Conservation (phyloP, 1,284 basidiomycete species). For the Stygiomarasmius scandens region DNA sequence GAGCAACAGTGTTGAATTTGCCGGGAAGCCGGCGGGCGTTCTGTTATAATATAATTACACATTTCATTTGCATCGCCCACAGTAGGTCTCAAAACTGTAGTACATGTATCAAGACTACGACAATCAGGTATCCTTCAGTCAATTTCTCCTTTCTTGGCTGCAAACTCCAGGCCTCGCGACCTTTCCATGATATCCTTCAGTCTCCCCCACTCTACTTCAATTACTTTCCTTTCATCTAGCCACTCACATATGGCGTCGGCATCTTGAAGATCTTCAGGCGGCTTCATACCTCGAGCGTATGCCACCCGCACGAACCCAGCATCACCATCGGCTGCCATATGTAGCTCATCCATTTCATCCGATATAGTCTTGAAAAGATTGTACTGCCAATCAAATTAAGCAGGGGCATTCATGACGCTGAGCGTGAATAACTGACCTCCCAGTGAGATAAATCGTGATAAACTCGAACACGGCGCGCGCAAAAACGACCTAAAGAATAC, state of each 20-base stretch:
- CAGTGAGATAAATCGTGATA: slow-evolving; percentile 83
- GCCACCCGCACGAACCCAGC: slow-evolving; percentile 56
- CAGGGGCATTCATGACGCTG: too few species aligned
- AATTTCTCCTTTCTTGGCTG: slow-evolving; percentile 49
- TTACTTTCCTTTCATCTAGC: slow-evolving; percentile 72
- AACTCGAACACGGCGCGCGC: slow-evolving; percentile 65
- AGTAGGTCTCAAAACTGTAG: too few species aligned
- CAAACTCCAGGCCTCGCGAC: slow-evolving; percentile 62
- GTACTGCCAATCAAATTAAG: slow-evolving; percentile 48
- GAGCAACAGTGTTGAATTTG: neutral
- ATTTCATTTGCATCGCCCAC: too few species aligned
- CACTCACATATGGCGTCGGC: slow-evolving; percentile 81
- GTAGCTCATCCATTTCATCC: slow-evolving; percentile 58
- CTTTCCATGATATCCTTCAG: slow-evolving; percentile 74
- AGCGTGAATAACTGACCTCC: slow-evolving; percentile 84
- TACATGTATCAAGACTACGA: too few species aligned
- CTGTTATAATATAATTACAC: too few species aligned
- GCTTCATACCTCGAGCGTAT: slow-evolving; percentile 52
- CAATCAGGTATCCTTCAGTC: slow-evolving; percentile 11
- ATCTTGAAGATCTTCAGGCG: slow-evolving; percentile 65
- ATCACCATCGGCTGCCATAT: slow-evolving; percentile 33
- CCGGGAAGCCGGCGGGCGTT: neutral
- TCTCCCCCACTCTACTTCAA: slow-evolving; percentile 69
- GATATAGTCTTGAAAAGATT: slow-evolving; percentile 57
- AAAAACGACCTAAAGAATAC: slow-evolving; percentile 74